Evolutionary conservation across 768 basidiomycete genomes (phyloP), one percentile per base, ranked within the genome.

Genomic region (Phaeotremella fagi): DNA sequence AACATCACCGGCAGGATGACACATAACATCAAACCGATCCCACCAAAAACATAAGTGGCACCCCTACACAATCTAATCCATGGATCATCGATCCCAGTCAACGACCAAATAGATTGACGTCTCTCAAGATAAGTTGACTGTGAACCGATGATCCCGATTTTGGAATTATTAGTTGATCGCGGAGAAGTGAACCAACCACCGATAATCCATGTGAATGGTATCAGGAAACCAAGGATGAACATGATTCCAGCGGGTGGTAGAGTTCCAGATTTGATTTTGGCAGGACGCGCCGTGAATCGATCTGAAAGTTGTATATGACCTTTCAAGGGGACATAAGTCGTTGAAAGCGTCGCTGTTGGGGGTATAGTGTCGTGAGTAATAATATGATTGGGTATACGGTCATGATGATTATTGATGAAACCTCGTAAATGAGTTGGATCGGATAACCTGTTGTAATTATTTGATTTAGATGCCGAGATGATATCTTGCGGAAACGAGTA

Each of bases 161-260:
- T n/a, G n/a, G n/a, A n/a, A n/a, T n/a, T n/a, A n/a, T n/a, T n/a
- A n/a, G n/a, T n/a, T n/a, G n/a, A n/a, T n/a, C n/a, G n/a, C n/a
- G n/a, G n/a, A n/a, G n/a, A n/a, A n/a, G n/a, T n/a, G n/a, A n/a
- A n/a, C 38, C 38, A 41, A 6, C 38, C 38, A 12, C 38, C 38
- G 38, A 41, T 18, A 22, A 41, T 12, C 38, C 38, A 41, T 18
- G 22, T 11, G 6, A 11, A 41, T n/a, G n/a, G n/a, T n/a, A n/a
- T n/a, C n/a, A n/a, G n/a, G 38, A 41, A 41, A 41, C 38, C 38
- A 12, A 41, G 38, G 38, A 41, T 12, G 38, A 41, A n/a, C n/a
- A n/a, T n/a, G n/a, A n/a, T n/a, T n/a, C n/a, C n/a, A n/a, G n/a
- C n/a, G n/a, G n/a, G n/a, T n/a, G n/a, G n/a, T n/a, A n/a, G n/a